phyloP scores from a whole-genome alignment of 345 rosid genomes.

The Acer campestre region DNA sequence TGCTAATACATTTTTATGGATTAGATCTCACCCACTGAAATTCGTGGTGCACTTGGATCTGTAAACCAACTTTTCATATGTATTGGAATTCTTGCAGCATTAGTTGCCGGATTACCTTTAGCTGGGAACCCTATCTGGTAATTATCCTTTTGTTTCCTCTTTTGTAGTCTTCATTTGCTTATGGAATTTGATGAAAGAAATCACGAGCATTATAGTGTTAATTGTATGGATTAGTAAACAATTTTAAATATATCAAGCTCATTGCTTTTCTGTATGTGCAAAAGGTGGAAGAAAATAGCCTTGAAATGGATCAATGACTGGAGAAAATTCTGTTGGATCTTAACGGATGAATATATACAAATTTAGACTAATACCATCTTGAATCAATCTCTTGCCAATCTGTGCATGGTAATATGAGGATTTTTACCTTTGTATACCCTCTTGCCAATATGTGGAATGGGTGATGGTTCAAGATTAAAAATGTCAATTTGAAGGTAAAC shows the following conservation, averaged over 20 bases:
- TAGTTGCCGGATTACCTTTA: slow-evolving; percentile 96
- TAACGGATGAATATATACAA: neutral
- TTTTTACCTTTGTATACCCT: neutral
- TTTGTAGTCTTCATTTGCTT: slow-evolving; percentile 8
- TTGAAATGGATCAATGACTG: neutral
- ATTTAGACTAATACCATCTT: neutral
- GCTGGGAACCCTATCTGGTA: slow-evolving; percentile 90
- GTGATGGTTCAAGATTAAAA: neutral
- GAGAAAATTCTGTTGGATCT: neutral
- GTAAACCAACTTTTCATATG: slow-evolving; percentile 97
- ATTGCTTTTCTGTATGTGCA: too few relatives aligned
- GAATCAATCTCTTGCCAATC: neutral
- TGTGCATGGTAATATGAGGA: neutral
- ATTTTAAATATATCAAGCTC: neutral
- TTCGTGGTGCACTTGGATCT: slow-evolving; percentile 96
- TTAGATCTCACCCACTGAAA: slow-evolving; percentile 98
- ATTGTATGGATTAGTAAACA: neutral
- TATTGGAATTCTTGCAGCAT: slow-evolving; percentile 89
- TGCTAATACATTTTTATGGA: slow-evolving; percentile 29
- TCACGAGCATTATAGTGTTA: neutral
- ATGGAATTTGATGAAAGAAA: slow-evolving; percentile 1
- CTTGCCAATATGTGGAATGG: neutral
- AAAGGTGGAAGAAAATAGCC: neutral
- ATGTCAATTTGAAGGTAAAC: neutral
- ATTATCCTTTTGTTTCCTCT: slow-evolving; percentile 10